A percentile compares a stretch with the other conserved stretches of the same genome.
Evolutionary conservation across 108 stramenopile genomes (phyloP).

Genomic region (Skeletonema menzelii): DNA sequence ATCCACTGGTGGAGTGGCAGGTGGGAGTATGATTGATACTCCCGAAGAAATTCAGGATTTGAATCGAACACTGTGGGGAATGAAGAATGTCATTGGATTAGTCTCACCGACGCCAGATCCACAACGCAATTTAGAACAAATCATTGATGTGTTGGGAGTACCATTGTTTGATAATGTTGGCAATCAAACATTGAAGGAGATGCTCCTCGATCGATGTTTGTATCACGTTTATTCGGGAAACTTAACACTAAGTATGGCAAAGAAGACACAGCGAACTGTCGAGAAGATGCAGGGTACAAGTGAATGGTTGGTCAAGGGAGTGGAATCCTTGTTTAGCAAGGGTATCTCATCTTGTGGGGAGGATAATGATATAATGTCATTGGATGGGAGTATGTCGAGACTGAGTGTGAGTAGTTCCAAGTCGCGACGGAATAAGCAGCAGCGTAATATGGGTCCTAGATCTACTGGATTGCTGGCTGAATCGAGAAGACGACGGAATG

Average conservation of each 20-base stretch:
- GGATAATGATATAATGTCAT: background rate
- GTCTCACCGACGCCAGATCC: conserved; percentile 5
- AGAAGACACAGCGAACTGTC: conserved; percentile 27
- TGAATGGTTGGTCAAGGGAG: conserved; percentile 33
- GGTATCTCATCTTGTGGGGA: background rate
- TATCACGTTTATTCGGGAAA: conserved; percentile 37
- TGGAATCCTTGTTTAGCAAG: conserved; percentile 13
- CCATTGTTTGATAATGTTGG: conserved; percentile 35
- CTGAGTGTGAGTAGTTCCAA: background rate
- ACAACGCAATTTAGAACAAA: conserved; percentile 23
- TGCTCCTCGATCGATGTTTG: conserved; percentile 28
- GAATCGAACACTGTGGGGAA: conserved; percentile 32
- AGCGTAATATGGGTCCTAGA: too few species aligned
- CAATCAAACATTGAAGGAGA: conserved; percentile 35
- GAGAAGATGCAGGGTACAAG: conserved; percentile 32
- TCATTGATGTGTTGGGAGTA: conserved; percentile 22
- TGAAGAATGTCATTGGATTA: conserved; percentile 28
- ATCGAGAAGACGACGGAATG: too few species aligned
- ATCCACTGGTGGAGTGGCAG: conserved; percentile 32
- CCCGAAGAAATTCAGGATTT: conserved; percentile 25
- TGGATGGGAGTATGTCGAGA: background rate
- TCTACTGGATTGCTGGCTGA: too few species aligned
- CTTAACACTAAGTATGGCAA: conserved; percentile 21
- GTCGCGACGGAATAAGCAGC: background rate
- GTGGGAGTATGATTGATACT: conserved; percentile 34